Percentiles rank a stretch among this genome's conserved stretches.
Conservation (phyloP, 208 protist species). For the Trypanosoma scelopori region DNA sequence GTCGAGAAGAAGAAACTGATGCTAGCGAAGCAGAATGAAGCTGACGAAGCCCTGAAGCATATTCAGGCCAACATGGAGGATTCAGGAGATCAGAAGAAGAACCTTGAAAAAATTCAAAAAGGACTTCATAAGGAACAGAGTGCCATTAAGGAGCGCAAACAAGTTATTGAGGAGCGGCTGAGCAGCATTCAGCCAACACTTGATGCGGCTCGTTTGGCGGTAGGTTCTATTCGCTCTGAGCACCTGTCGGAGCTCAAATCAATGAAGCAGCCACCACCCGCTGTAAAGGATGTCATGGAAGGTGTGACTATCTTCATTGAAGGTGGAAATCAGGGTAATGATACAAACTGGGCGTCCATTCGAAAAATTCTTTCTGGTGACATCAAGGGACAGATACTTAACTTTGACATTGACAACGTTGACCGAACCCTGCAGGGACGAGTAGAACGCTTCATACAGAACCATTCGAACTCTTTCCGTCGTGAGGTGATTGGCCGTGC, state of each 20-base stretch:
- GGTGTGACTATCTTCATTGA: conserved; percentile 95
- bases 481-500: conserved; percentile 90
- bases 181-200: conserved; percentile 94
- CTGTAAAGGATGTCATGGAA: conserved; percentile 96
- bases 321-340: conserved; percentile 43
- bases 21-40: conserved; percentile 93
- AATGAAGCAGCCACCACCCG: conserved; percentile 94
- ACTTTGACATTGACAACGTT: conserved; percentile 94
- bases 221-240: conserved; percentile 92
- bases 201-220: conserved; percentile 91
- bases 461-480: conserved; percentile 93
- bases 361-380: conserved; percentile 92
- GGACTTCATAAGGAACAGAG: conserved; percentile 92
- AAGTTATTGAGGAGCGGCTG: conserved; percentile 93
- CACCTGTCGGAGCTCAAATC: conserved; percentile 96
- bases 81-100: conserved; percentile 89
- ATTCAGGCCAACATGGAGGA: conserved; percentile 96
- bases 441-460: conserved; percentile 89
- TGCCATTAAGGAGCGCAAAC: conserved; percentile 85
- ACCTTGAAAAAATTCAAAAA: conserved; percentile 93
- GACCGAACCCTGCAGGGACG: conserved; percentile 52
- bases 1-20: conserved; percentile 87
- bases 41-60: conserved; percentile 94
- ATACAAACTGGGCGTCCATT: conserved; percentile 95
- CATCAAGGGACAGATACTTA: conserved; percentile 95